Evolutionary conservation across 129 eudicot species (phyloP), one percentile per base, ranked within the genome.

Genomic region (Ambrosia artemisiifolia): DNA sequence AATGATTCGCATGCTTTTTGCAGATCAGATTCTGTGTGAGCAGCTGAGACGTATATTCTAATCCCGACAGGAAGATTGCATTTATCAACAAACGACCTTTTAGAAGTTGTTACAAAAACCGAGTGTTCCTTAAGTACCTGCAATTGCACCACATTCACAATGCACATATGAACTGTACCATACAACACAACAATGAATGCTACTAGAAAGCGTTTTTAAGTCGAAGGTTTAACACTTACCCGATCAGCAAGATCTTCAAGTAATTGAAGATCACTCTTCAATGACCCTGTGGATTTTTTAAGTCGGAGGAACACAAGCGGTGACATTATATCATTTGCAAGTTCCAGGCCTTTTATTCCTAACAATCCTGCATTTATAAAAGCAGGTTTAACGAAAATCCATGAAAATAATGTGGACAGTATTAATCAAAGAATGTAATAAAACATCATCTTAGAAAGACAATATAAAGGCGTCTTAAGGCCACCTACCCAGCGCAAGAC

Each of bases 41-140:
- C 91, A 71, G 97, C 96, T 40, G 99, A 94, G 43, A 88, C 93
- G 61, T 82, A 88, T 34, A 87, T 66, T 81, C 78, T 86, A 43
- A 94, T 84, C 36, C 97, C 99, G 46, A 78, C 84, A 1, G 89
- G 96, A 56, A 90, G 72, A 60, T 65, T 87, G 81, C 95, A 90
- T 76, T 83, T 91, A 77, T 91, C 97, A n/a, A 86, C 72, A 6
- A 76, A 73, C 14, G 96, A 88, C 79, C 90, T 66, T 71, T 82
- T 91, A 1, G 87, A 80, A 60, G 80, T 75, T 46, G 76, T 86
- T 48, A 91, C 83, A 69, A 88, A 84, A 20, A 88, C 81, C 10
- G 68, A 60, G 67, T 91, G 81, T 63, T 85, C 88, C 71, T 84
- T 82, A 69, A 87, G 61, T 30, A 83, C 78, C 96, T 87, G 88